Base-by-base conservation (phyloP, 1,139 yeast genomes). In the Chernovozyma aurita region DNA sequence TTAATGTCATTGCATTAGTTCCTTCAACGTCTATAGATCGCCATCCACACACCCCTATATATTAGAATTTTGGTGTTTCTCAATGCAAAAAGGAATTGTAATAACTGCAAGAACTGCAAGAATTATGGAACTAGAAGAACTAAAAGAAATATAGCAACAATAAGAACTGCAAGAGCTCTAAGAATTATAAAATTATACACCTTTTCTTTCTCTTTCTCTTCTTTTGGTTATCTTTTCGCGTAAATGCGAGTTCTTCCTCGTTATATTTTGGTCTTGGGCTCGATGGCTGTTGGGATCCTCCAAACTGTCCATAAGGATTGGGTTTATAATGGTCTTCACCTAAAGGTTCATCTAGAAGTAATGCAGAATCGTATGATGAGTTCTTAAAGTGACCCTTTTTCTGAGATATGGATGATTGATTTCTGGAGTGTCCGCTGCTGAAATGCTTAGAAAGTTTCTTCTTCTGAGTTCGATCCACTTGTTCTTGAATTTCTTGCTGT, bases 241-340 rank as follows among this genome's bases (percentile, higher is more conserved):
- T 61, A 42, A 67, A 69, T 35, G 65, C 70, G 50, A 66, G 66
- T 49, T 69, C 74, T 36, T 68, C 72, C 30, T 64, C 63, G 39
- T 63, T 61, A 45, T 65, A 64, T 41, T 51, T 48, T 34, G 33
- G 33, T n/a, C n/a, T 7, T 13, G 15, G 29, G 16, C 25, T 18
- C 34, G 6, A 7, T 12, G 37, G 32, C 9, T 20, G 22, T 6
- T 20, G 6, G n/a, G n/a, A n/a, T n/a, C n/a, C n/a, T 11, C 50
- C 48, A 30, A 49, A 48, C 33, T 57, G 50, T n/a, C 65, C 64
- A 39, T 65, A 66, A 9, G 65, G 65, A 38, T 61, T 61, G 20
- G 47, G 38, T n/a, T 46, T 42, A 38, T 51, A 55, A 4, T 45
- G 47, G 33, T 65, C 72, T 42, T 66, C 72, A 2, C 57, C 48